These are phyloP conservation scores for Zea mays DNA, from an alignment of 176 grass and related monocot genomes.

Conservation along the genomic window Zm-B73-REFERENCE-NAM-5.0 NC_050098.1:96535501-96536000, in stretches of 20 bases:
- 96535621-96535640: not conserved
- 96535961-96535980: no score
- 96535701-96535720: not conserved
- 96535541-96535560: no score
- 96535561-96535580: not conserved
- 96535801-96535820: not conserved
- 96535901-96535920: no score
- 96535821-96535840: no score
- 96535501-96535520: not conserved
- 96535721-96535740: conserved; percentile 17
- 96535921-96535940: no score
- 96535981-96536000: no score
- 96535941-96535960: no score
- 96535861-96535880: no score
- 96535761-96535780: not conserved
- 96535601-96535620: not conserved
- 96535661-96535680: not conserved
- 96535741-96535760: not conserved
- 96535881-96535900: no score
- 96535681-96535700: not conserved
- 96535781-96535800: not conserved
- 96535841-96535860: no score
- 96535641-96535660: not conserved
- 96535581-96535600: not conserved
- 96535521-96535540: no score